A percentile compares a stretch with the other conserved stretches of the same genome.
phyloP scores from a whole-genome alignment of 306 rosid species.

The Casuarina equisetifolia region DNA sequence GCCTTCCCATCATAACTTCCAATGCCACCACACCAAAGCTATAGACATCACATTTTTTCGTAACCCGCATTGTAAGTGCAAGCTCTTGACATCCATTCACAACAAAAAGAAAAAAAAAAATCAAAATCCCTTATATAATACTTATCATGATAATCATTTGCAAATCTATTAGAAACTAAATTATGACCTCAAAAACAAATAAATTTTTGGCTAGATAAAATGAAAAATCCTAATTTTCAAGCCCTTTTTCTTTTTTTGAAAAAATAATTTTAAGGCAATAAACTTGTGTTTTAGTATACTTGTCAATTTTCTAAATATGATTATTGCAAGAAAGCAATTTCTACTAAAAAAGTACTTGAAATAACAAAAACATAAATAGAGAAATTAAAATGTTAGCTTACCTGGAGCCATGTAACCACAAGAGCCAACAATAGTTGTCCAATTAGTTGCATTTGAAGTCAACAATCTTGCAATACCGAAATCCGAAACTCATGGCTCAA shows the following conservation, averaged over 20 bases:
- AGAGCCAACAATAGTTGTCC: slow-evolving; percentile 68
- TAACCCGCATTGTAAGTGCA: slow-evolving; percentile 63
- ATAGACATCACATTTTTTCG: slow-evolving; percentile 60
- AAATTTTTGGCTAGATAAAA: neutral
- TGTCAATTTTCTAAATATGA: neutral
- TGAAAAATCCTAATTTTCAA: neutral
- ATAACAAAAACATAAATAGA: neutral
- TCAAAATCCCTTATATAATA: neutral
- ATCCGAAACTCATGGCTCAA: slow-evolving; percentile 58
- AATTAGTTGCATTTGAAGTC: slow-evolving; percentile 41
- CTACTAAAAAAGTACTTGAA: neutral
- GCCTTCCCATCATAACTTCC: slow-evolving; percentile 71
- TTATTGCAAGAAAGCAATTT: neutral
- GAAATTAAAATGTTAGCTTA: slow-evolving; percentile 12
- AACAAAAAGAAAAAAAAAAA: neutral
- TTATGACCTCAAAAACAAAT: neutral
- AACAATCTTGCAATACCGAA: slow-evolving; percentile 68
- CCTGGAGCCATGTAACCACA: slow-evolving; percentile 91
- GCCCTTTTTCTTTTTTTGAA: neutral
- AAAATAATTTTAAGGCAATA: neutral
- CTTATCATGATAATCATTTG: too few species aligned
- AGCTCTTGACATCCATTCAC: slow-evolving; percentile 42
- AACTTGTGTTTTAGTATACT: neutral
- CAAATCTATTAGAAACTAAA: neutral
- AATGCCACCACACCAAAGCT: slow-evolving; percentile 64